A percentile compares a stretch with the other conserved stretches of the same genome.
phyloP scores from a whole-genome alignment of 2,329 filamentous ascomycete species.

The Tolypocladium ophioglossoides region DNA sequence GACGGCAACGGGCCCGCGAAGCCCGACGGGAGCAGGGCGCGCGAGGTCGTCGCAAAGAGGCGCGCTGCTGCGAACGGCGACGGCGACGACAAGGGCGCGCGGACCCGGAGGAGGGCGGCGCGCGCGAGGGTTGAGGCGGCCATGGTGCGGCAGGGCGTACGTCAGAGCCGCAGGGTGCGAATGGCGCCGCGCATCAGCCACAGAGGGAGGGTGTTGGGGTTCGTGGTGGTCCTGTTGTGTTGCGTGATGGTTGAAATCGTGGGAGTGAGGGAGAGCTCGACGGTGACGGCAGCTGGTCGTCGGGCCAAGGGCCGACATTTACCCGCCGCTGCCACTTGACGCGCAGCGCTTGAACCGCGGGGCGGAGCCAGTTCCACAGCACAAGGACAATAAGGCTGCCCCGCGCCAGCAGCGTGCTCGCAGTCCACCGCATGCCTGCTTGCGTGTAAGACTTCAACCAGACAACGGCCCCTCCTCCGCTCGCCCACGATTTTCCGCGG shows the following conservation, averaged over 20 bases:
- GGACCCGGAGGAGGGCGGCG: slow-evolving; percentile 5
- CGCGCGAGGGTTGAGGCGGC: slow-evolving; percentile 14
- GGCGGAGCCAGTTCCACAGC: not conserved
- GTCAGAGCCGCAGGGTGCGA: slow-evolving; percentile 5
- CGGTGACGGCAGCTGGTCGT: not conserved
- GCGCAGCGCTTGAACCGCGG: not conserved
- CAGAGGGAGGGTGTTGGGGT: not conserved
- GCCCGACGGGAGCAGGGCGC: slow-evolving; percentile 20
- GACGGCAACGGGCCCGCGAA: slow-evolving; percentile 38
- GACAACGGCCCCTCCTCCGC: not conserved
- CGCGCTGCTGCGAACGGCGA: slow-evolving; percentile 11
- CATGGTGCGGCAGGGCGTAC: slow-evolving; percentile 11
- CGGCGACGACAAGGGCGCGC: slow-evolving; percentile 4
- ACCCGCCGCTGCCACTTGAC: not conserved
- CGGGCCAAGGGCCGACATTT: not conserved
- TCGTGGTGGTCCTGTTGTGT: not conserved
- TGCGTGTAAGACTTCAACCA: not conserved
- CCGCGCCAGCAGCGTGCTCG: slow-evolving; percentile 1
- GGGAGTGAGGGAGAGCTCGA: not conserved
- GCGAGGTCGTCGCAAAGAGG: slow-evolving; percentile 19
- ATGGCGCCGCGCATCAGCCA: slow-evolving; percentile 5
- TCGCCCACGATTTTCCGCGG: not conserved
- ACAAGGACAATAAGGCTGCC: slow-evolving; percentile 7
- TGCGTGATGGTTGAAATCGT: not conserved
- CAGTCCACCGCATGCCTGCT: not conserved